Conservation (phyloP, 495 filamentous ascomycete species). For the Penicillium nucicola region DNA sequence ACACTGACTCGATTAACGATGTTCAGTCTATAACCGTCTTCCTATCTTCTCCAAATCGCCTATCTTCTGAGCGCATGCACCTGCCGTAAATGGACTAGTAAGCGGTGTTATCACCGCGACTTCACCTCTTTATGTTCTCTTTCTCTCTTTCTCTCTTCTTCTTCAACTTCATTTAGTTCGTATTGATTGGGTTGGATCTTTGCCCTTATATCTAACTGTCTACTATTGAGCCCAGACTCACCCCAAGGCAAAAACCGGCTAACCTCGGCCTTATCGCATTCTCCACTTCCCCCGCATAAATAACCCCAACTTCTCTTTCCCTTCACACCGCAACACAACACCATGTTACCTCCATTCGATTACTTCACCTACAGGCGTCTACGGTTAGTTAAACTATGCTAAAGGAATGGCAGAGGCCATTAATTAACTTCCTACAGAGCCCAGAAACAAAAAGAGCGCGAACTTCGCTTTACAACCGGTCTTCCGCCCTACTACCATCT, state of each 20-base stretch:
- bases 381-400: constrained; percentile 45
- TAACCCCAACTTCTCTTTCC: constrained; percentile 12
- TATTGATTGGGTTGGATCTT: too few species aligned
- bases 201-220: too few species aligned
- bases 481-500: constrained; percentile 64
- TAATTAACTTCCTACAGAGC: too few species aligned
- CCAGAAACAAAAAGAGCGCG: constrained; percentile 75
- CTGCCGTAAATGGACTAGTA: background rate
- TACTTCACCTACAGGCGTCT: constrained; percentile 54
- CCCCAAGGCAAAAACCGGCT: background rate
- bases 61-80: background rate
- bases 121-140: background rate
- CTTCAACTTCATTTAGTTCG: too few species aligned
- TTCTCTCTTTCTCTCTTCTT: too few species aligned
- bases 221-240: too few species aligned
- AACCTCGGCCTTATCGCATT: constrained; percentile 13
- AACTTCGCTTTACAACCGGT: constrained; percentile 55
- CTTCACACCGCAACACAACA: constrained; percentile 7
- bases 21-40: too few species aligned
- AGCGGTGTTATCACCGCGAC: background rate
- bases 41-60: background rate
- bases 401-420: too few species aligned
- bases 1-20: too few species aligned
- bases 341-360: constrained; percentile 57
- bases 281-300: constrained; percentile 24